A percentile compares a stretch with the other conserved stretches of the same genome.
Evolutionary conservation across 148 eudicot genomes (phyloP).

Genomic region (Vaccinium macrocarpon): DNA sequence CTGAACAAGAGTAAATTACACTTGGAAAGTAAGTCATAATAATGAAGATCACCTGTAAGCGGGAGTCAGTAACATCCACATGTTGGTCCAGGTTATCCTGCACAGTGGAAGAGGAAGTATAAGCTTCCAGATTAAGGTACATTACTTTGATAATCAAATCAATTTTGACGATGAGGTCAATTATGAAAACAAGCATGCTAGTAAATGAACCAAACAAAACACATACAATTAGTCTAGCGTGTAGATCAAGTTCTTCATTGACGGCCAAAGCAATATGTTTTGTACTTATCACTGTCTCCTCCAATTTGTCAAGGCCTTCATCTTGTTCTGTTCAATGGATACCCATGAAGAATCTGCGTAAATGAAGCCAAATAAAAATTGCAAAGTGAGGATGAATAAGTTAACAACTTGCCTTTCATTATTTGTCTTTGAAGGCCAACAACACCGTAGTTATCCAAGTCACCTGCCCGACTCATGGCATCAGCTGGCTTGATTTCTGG

Average conservation of each 20-base stretch:
- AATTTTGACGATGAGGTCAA: background rate
- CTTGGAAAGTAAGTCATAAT: background rate
- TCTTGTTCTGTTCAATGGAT: conserved; percentile 75
- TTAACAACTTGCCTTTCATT: conserved; percentile 75
- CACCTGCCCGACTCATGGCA: conserved; percentile 63
- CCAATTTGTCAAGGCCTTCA: conserved; percentile 87
- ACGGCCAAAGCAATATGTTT: conserved; percentile 93
- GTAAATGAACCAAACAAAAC: background rate
- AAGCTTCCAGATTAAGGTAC: background rate
- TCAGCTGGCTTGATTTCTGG: conserved; percentile 76
- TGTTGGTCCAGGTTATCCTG: conserved; percentile 84
- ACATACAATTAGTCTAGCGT: conserved; percentile 76
- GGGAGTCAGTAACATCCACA: conserved; percentile 72
- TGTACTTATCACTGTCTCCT: conserved; percentile 80
- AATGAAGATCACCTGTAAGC: conserved; percentile 57
- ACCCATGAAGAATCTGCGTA: conserved; percentile 7
- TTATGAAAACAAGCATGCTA: background rate
- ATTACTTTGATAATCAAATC: background rate
- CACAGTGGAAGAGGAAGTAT: conserved; percentile 10
- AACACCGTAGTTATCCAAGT: conserved; percentile 74
- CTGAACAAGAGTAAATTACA: background rate
- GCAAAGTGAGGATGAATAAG: background rate
- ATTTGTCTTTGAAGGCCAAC: conserved; percentile 85
- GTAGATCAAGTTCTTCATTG: conserved; percentile 89
- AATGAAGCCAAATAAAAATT: background rate